Evolutionary conservation across 192 early-diverging fungal genomes (phyloP).

Genomic region (Coemansia aciculifera): DNA sequence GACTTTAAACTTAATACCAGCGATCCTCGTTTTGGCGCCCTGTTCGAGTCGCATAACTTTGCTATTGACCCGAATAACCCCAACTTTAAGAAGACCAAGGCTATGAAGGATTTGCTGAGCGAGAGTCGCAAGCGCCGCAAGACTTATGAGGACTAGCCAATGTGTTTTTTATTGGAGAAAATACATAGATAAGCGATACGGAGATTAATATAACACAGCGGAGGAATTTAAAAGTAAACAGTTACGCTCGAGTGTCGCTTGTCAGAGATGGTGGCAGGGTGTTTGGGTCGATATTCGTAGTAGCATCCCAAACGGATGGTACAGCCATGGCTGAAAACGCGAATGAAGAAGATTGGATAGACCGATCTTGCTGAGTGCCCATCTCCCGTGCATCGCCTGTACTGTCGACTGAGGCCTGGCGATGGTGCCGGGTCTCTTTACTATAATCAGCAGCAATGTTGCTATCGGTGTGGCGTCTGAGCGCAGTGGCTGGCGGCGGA

Average conservation of each 20-base stretch:
- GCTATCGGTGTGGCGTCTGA: neutral
- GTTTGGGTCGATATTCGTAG: neutral
- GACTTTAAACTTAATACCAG: conserved; percentile 82
- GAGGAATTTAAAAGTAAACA: too few relatives aligned
- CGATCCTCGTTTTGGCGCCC: conserved; percentile 82
- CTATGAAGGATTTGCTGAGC: conserved; percentile 43
- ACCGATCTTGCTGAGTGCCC: neutral
- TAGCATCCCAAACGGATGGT: conserved; percentile 42
- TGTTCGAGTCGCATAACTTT: conserved; percentile 83
- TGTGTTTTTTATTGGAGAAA: neutral
- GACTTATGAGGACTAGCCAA: conserved; percentile 21
- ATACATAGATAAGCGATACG: neutral
- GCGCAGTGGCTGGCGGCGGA: neutral
- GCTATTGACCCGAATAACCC: conserved; percentile 96
- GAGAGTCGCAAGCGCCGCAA: conserved; percentile 54
- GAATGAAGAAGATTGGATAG: neutral
- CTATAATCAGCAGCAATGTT: neutral
- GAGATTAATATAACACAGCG: too few relatives aligned
- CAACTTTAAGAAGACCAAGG: conserved; percentile 63
- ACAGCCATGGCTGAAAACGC: conserved; percentile 23
- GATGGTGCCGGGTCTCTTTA: neutral
- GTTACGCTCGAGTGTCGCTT: neutral
- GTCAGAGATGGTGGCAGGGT: neutral
- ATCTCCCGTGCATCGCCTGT: neutral
- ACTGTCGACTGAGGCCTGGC: neutral